Evolutionary conservation across 257 asterid species (phyloP).

Genomic region (Dorcoceras hygrometricum): DNA sequence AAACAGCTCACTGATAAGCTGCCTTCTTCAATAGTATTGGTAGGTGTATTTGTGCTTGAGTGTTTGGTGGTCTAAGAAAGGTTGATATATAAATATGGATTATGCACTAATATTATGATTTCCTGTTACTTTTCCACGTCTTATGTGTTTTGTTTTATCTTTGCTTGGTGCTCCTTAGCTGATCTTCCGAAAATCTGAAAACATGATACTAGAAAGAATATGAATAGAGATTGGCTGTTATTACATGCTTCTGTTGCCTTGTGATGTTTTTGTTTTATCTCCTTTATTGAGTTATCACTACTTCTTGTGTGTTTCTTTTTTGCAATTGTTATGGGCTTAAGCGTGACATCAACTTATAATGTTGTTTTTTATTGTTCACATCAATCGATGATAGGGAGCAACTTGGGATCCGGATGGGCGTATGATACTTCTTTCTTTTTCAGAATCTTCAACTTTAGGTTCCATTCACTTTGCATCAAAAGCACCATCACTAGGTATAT

Average conservation of each 20-base stretch:
- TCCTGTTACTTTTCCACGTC: not conserved
- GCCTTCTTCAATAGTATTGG: not conserved
- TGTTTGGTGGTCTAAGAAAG: constrained; percentile 1
- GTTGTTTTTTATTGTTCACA: constrained; percentile 18
- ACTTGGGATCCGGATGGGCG: constrained; percentile 96
- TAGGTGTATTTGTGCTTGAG: not conserved
- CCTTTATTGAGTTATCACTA: constrained; percentile 14
- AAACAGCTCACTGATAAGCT: not conserved
- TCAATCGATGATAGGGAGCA: constrained; percentile 65
- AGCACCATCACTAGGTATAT: constrained; percentile 88
- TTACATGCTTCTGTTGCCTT: constrained; percentile 9
- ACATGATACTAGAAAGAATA: not conserved
- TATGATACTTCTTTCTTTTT: constrained; percentile 68
- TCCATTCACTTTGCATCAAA: constrained; percentile 90
- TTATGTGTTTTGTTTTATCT: constrained; percentile 18
- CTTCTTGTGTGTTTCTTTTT: constrained; percentile 10
- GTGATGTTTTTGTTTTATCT: constrained; percentile 10
- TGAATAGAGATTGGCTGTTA: constrained; percentile 1
- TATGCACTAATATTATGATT: not conserved
- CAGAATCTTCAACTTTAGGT: constrained; percentile 72
- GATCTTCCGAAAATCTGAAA: not conserved
- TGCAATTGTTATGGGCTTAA: constrained; percentile 9
- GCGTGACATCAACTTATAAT: constrained; percentile 9
- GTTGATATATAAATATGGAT: not conserved
- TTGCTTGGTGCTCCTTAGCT: constrained; percentile 14